phyloP scores from a whole-genome alignment of 2,329 filamentous ascomycete species.

The Tolypocladium nubicola region DNA sequence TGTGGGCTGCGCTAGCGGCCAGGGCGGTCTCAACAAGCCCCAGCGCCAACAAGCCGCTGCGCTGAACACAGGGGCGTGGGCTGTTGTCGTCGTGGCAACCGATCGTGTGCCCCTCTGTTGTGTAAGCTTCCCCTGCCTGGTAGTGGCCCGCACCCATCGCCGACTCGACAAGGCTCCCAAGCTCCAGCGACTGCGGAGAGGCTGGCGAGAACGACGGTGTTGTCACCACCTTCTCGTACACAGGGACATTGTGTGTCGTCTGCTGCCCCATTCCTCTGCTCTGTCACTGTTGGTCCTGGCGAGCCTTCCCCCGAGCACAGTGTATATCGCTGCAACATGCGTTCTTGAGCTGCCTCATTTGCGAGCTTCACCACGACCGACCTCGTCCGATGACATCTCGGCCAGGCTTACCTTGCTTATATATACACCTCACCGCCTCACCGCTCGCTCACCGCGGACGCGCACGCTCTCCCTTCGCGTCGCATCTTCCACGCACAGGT shows the following conservation, averaged over 20 bases:
- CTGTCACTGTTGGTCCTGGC: not conserved
- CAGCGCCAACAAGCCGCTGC: not conserved
- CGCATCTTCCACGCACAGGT: not conserved
- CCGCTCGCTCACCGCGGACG: not conserved
- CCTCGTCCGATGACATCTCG: not conserved
- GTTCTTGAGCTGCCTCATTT: not conserved
- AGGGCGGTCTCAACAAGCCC: not conserved
- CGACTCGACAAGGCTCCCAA: not conserved
- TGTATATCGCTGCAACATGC: not conserved
- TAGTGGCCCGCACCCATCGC: not conserved
- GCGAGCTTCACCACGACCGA: not conserved
- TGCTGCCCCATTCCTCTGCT: not conserved
- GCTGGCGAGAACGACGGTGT: not conserved
- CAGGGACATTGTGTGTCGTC: not conserved
- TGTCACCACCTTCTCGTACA: not conserved
- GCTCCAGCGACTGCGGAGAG: not conserved
- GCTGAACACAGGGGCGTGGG: not conserved
- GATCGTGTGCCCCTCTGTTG: conserved; percentile 9
- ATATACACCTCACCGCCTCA: not conserved
- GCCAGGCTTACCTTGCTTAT: not conserved
- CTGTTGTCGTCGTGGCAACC: conserved; percentile 7
- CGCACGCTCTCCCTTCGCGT: not conserved
- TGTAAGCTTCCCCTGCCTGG: conserved; percentile 2
- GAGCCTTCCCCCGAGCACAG: not conserved
- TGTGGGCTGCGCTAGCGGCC: not conserved